Percentiles rank a stretch among this genome's conserved stretches.
These are phyloP conservation scores for Sambucus nigra DNA, from an alignment of 129 eudicot species.

Conservation along the genomic window DNA sequence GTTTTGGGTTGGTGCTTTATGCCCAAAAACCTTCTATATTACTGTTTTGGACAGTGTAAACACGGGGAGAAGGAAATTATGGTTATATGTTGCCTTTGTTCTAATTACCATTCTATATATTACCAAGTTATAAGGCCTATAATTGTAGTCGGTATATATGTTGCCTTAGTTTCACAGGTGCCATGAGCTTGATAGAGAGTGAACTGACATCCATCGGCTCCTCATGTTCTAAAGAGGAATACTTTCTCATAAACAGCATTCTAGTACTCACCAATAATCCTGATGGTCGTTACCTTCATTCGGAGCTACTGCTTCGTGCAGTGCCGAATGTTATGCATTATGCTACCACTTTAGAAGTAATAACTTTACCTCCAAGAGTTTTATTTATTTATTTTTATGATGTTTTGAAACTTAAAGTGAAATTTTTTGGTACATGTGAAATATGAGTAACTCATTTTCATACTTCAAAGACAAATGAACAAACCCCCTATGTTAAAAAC, in stretches of 20 bases:
- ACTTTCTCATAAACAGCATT: slow-evolving; percentile 42
- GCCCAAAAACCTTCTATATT: no score
- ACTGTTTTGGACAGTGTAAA: no score
- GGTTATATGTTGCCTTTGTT: background rate
- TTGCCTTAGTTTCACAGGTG: background rate
- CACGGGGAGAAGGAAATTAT: no score
- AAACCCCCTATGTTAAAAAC: no score
- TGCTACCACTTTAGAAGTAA: slow-evolving; percentile 24
- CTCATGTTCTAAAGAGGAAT: slow-evolving; percentile 26
- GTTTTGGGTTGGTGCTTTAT: no score
- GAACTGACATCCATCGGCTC: slow-evolving; percentile 5
- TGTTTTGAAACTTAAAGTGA: no score
- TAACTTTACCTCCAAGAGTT: background rate
- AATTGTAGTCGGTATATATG: background rate
- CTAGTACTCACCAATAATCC: slow-evolving; percentile 60
- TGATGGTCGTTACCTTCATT: slow-evolving; percentile 37
- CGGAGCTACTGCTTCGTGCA: slow-evolving; percentile 48
- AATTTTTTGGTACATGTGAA: no score
- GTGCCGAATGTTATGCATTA: slow-evolving; percentile 40
- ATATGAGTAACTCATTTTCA: no score
- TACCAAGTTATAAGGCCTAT: background rate
- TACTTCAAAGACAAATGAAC: no score
- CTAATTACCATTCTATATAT: background rate
- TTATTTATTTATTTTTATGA: background rate
- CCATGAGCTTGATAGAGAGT: slow-evolving; percentile 11